Evolutionary conservation across 2,329 filamentous ascomycete genomes (phyloP), one percentile per base, ranked within the genome.

Genomic region (Fusarium xyrophilum): DNA sequence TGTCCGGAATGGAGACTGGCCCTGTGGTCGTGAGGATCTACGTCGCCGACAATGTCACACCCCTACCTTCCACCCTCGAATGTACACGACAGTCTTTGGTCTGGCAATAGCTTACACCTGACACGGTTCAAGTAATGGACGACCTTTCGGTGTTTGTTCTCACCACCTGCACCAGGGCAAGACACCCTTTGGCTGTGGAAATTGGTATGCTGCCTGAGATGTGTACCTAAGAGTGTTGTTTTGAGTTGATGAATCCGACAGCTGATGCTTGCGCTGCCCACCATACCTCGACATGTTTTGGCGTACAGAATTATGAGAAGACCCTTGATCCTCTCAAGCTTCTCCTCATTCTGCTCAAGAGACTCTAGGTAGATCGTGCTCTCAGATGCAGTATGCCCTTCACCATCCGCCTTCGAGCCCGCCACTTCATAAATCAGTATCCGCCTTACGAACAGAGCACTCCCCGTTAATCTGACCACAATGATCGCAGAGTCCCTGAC

Each of bases 341-440:
- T 51, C 33, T 27, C 19, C 19, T 21, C 32, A 25, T 25, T 51
- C 32, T 27, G 14, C 7, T 21, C 23, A 21, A 39, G 47, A 21
- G 32, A n/a, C 23, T 15, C 15, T 3, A 50, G 14, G 39, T 52
- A 56, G 9, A 21, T 35, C 6, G 48, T 27, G 11, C 50, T 68
- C 23, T 42, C 30, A 19, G 52, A 43, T 15, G 40, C 17, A 8
- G 23, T 15, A 17, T 32, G 19, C 11, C 19, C 39, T 4, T 62
- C 43, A 5, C 8, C 56, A 11, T 69, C 48, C 13, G 48, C 55
- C 8, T 44, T 56, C 3, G 69, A 44, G 14, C 65, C 61, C 35
- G 53, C 53, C 11, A 70, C 4, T 30, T 69, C 63, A 25, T 60
- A 67, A 2, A 70, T 64, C 5, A 67, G 38, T 28, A 69, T 50